Evolutionary conservation across 768 basidiomycete genomes (phyloP).

Genomic region (Suillus ampliporus): DNA sequence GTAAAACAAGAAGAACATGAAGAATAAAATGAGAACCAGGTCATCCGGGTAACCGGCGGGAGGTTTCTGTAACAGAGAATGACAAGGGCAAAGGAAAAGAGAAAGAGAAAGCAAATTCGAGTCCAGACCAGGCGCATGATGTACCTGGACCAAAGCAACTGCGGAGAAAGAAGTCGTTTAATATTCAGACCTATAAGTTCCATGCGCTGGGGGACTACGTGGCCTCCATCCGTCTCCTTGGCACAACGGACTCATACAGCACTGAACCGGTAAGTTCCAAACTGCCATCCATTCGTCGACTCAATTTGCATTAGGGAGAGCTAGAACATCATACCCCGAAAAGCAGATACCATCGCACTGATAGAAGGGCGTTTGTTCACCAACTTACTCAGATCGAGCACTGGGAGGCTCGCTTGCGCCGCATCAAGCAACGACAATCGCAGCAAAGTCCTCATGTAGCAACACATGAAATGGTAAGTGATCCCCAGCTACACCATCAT

Average conservation of each 20-base stretch:
- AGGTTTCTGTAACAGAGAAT: too few species aligned
- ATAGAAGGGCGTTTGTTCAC: not conserved
- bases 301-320: constrained; percentile 24
- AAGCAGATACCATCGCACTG: constrained; percentile 12
- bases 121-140: too few species aligned
- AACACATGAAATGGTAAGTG: too few species aligned
- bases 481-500: too few species aligned
- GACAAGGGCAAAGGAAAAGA: too few species aligned
- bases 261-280: constrained; percentile 34
- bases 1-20: too few species aligned
- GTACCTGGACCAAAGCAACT: too few species aligned
- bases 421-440: not conserved
- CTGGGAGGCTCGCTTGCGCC: not conserved
- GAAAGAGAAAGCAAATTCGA: too few species aligned
- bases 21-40: too few species aligned
- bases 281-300: too few species aligned
- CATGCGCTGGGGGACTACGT: constrained; percentile 41
- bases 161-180: constrained; percentile 19
- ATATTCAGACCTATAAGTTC: constrained; percentile 37
- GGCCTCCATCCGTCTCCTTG: constrained; percentile 24
- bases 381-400: constrained; percentile 5
- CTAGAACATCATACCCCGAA: constrained; percentile 19
- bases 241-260: constrained; percentile 41
- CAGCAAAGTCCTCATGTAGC: too few species aligned
- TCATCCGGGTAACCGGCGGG: too few species aligned